Conservation (phyloP, 2,329 filamentous ascomycete species). For the Penicillium italicum region DNA sequence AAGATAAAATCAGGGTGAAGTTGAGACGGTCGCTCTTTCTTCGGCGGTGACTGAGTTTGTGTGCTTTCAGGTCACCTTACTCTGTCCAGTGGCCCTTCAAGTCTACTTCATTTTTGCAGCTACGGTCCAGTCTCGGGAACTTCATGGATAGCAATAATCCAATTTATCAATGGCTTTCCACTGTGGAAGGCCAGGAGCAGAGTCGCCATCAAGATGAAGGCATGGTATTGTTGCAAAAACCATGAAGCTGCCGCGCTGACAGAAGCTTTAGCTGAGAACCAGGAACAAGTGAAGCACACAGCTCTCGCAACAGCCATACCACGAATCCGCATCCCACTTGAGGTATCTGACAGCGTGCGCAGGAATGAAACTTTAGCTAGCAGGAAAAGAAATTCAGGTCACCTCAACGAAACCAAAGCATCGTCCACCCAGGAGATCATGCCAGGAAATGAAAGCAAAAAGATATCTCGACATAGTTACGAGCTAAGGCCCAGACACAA, state of each 20-base stretch:
- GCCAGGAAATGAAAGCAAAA: not conserved
- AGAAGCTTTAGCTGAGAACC: not conserved
- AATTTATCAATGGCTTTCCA: constrained; percentile 20
- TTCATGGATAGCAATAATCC: constrained; percentile 3
- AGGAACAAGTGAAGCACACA: not conserved
- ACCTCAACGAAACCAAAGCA: not conserved
- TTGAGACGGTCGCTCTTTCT: constrained; percentile 3
- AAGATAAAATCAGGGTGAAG: not conserved
- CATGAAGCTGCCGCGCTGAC: not conserved
- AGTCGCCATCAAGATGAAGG: not conserved
- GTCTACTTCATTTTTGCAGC: not conserved
- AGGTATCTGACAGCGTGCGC: not conserved
- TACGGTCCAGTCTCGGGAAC: not conserved
- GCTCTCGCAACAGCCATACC: not conserved
- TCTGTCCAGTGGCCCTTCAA: not conserved
- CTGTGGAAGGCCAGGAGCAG: not conserved
- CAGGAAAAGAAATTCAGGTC: not conserved
- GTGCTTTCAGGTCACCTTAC: not conserved
- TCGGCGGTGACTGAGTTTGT: not conserved
- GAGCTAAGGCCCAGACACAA: constrained; percentile 54
- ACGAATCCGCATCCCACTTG: not conserved
- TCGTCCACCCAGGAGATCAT: not conserved
- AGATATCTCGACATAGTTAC: constrained; percentile 31
- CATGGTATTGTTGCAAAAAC: not conserved
- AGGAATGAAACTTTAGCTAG: not conserved